A percentile compares a stretch with the other conserved stretches of the same genome.
phyloP scores from a whole-genome alignment of 164 flowering plant genomes.

The Paratinospora sagittata region DNA sequence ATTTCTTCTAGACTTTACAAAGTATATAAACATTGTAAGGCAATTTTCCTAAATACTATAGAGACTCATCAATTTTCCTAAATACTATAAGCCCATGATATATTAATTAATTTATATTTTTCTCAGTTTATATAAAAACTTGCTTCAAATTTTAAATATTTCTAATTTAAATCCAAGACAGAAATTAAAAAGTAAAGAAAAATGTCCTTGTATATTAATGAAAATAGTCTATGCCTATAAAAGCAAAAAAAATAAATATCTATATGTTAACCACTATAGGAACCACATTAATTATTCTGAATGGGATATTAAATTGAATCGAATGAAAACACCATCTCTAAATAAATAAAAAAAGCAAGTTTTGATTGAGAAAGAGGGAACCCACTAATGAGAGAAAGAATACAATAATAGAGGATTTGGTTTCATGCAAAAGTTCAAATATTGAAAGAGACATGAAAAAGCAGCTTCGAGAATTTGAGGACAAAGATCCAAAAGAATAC shows the following conservation, averaged over 20 bases:
- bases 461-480: conserved; percentile 13
- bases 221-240: neutral
- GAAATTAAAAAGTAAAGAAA: neutral
- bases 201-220: neutral
- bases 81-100: too few species aligned
- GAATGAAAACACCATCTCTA: neutral
- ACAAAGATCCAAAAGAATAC: conserved; percentile 6
- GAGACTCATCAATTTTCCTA: too few species aligned
- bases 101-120: too few species aligned
- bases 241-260: neutral
- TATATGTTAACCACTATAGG: neutral
- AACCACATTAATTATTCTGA: neutral
- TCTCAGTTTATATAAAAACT: too few species aligned
- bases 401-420: conserved; percentile 8
- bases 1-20: too few species aligned
- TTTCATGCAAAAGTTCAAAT: conserved; percentile 4
- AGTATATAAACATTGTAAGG: too few species aligned
- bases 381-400: neutral
- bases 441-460: conserved; percentile 7
- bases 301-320: neutral
- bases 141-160: neutral
- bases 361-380: conserved; percentile 5
- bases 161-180: neutral
- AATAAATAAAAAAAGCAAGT: neutral
- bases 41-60: too few species aligned